These are phyloP conservation scores for Diaporthe capsici DNA, from an alignment of 2,329 filamentous ascomycete species.

Conservation along the genomic window DNA sequence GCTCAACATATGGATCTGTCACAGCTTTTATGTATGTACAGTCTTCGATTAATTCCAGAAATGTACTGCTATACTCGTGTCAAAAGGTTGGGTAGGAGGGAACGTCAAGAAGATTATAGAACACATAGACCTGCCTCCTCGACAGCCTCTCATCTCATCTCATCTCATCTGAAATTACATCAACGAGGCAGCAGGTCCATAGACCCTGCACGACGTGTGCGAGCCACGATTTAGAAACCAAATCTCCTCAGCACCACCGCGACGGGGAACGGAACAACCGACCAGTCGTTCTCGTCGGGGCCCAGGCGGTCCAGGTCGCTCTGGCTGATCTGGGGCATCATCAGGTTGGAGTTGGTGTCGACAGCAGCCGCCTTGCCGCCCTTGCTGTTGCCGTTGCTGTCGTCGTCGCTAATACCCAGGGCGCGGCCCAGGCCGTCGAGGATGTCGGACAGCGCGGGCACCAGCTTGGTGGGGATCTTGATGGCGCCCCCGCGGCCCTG, in stretches of 20 bases:
- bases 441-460: constrained; percentile 9
- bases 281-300: constrained; percentile 32
- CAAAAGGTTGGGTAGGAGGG: neutral
- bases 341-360: constrained; percentile 20
- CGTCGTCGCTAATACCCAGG: neutral
- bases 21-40: neutral
- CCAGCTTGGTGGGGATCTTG: constrained; percentile 30
- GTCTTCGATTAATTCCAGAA: neutral
- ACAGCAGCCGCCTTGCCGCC: neutral
- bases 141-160: neutral
- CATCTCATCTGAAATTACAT: neutral
- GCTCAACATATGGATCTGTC: too few relatives aligned
- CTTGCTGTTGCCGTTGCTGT: too few relatives aligned
- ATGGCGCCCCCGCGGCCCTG: constrained; percentile 26
- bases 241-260: constrained; percentile 1
- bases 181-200: neutral
- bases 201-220: neutral
- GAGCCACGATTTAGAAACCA: neutral
- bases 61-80: neutral
- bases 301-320: constrained; percentile 9
- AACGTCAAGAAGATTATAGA: constrained; percentile 8
- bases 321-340: constrained; percentile 22
- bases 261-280: constrained; percentile 9
- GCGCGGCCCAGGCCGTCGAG: neutral
- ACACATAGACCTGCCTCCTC: neutral